phyloP scores from a whole-genome alignment of 2,329 filamentous ascomycete genomes.

The Xylaria sp. region DNA sequence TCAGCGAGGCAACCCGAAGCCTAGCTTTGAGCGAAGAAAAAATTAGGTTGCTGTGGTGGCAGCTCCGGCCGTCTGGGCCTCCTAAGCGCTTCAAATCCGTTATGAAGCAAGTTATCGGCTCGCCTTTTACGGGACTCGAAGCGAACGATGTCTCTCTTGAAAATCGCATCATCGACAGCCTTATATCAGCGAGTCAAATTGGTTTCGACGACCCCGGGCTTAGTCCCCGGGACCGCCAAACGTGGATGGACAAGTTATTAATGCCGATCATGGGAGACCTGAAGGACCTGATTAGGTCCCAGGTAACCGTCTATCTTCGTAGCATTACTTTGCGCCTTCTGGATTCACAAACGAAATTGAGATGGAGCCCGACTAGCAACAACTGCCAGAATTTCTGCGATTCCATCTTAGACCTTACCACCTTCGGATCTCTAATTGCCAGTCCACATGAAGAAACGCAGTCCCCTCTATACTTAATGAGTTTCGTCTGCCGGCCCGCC shows the following conservation, averaged over 20 bases:
- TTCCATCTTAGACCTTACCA: constrained; percentile 4
- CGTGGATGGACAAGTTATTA: constrained; percentile 1
- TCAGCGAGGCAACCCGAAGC: neutral
- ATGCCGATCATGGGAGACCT: neutral
- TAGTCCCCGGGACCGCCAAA: constrained; percentile 1
- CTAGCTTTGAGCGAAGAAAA: constrained; percentile 3
- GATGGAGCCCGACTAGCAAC: constrained; percentile 8
- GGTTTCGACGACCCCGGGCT: constrained; percentile 11
- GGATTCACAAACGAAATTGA: neutral
- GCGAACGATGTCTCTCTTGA: neutral
- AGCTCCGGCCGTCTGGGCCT: neutral
- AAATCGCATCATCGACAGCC: constrained; percentile 3
- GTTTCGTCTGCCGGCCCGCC: constrained; percentile 6
- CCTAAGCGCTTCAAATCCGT: constrained; percentile 15
- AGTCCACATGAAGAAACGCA: neutral
- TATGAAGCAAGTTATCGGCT: constrained; percentile 14
- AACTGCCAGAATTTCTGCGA: constrained; percentile 19
- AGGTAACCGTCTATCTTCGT: neutral
- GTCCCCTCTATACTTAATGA: constrained; percentile 8
- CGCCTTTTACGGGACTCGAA: constrained; percentile 3
- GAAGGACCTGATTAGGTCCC: neutral
- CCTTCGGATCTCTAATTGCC: constrained; percentile 1
- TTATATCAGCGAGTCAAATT: constrained; percentile 4
- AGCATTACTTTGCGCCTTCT: constrained; percentile 2
- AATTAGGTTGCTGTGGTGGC: constrained; percentile 4